phyloP scores from a whole-genome alignment of 345 rosid genomes.

The Salix caprea region DNA sequence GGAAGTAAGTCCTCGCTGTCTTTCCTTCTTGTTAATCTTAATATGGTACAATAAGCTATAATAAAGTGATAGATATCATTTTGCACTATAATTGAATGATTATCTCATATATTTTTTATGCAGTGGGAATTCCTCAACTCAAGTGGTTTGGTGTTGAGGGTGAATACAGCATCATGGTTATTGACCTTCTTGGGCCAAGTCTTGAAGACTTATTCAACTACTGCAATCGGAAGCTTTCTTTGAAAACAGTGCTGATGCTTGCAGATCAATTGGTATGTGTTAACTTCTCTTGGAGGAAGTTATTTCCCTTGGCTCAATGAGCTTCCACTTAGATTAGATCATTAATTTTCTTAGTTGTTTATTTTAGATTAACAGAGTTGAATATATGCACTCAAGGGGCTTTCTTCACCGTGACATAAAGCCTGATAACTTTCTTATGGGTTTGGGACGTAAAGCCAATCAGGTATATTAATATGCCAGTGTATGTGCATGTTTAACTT shows the following conservation, averaged over 20 bases:
- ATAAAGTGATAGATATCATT: background rate
- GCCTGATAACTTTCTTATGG: constrained; percentile 28
- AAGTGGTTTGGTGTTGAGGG: constrained; percentile 30
- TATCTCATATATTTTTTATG: background rate
- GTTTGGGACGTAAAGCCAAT: constrained; percentile 28
- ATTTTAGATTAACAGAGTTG: constrained; percentile 20
- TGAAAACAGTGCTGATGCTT: constrained; percentile 28
- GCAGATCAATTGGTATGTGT: constrained; percentile 24
- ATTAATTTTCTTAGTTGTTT: background rate
- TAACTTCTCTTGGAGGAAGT: background rate
- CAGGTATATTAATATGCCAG: constrained; percentile 1
- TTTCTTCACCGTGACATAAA: constrained; percentile 31
- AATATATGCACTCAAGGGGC: constrained; percentile 28
- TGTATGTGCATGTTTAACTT: no score
- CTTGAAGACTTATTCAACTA: constrained; percentile 29
- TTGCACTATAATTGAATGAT: background rate
- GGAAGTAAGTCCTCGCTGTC: constrained; percentile 17
- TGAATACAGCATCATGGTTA: constrained; percentile 26
- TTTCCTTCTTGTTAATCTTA: background rate
- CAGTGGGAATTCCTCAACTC: constrained; percentile 27
- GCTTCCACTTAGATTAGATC: background rate
- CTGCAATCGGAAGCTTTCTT: constrained; percentile 20
- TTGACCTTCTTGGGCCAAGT: constrained; percentile 26
- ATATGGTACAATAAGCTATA: background rate
- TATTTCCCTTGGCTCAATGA: constrained; percentile 3